Base-by-base conservation (phyloP, 805 yeast genomes). In the Scheffersomyces amazonensis region DNA sequence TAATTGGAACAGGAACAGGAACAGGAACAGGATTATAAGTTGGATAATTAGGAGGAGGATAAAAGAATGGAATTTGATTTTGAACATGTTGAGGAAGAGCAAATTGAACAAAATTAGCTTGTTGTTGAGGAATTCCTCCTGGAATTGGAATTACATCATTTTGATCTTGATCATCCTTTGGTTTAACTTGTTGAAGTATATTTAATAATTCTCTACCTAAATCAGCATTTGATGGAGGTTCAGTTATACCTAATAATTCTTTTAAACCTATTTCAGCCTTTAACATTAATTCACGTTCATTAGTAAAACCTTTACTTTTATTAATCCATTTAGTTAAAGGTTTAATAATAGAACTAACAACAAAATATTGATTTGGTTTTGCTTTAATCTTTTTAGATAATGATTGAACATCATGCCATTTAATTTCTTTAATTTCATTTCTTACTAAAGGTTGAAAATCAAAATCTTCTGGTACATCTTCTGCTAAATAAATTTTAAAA, bases 351-450 rank as follows among this genome's bases (percentile, higher is more conserved):
- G 78, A 61, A 13, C 66, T 58, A 10, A 79, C 72, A 24, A 79
- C 58, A 49, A 71, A 78, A 43, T 55, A 75, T 19, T 60, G 46
- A 43, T 56, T 60, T 12, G 66, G 62, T 33, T 54, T 48, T 52
- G 48, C n/a, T 64, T 73, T 54, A 55, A 62, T 50, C 55, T 68
- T 70, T 65, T 75, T 51, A 36, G 52, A 62, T 21, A 69, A 52
- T 7, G 48, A 19, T 48, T 59, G 80, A 44, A 84, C 65, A 49
- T 80, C 83, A 46, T 69, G 62, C 98, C 97, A 91, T 60, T 82
- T 75, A 35, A 91, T 87, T 39, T 78, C 76, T 32, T 82, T 77
- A 47, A 93, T 95, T 64, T 93, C 99, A 57, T 86, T 86, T 53
- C 96, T 76, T 2, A 87, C 96, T 42, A 75, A 68, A 1, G 99